A percentile compares a stretch with the other conserved stretches of the same genome.
Conservation (phyloP, 2,329 filamentous ascomycete species). For the Fusarium tuaranense region DNA sequence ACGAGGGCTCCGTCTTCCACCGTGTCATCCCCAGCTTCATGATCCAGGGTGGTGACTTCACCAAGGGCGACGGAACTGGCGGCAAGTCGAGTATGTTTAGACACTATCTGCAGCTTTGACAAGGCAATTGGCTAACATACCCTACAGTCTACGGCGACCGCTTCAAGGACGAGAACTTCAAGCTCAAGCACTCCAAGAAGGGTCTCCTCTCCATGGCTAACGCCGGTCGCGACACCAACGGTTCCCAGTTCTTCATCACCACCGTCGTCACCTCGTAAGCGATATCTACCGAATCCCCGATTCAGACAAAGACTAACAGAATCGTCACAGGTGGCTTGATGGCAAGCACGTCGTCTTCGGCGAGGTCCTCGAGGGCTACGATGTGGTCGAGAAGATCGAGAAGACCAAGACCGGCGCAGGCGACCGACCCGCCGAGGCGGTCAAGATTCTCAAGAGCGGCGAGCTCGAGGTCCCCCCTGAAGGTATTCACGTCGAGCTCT, state of each 20-base stretch:
- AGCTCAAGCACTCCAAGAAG: slow-evolving; percentile 91
- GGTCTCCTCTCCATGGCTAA: slow-evolving; percentile 89
- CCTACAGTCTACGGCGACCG: slow-evolving; percentile 81
- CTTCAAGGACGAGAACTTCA: slow-evolving; percentile 94
- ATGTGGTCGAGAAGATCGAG: slow-evolving; percentile 84
- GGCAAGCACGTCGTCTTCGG: slow-evolving; percentile 89
- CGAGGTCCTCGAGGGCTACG: slow-evolving; percentile 88
- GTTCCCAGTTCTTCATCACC: slow-evolving; percentile 93
- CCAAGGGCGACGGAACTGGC: slow-evolving; percentile 82
- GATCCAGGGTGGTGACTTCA: slow-evolving; percentile 94
- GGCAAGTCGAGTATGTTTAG: slow-evolving; percentile 80
- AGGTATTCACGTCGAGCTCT: slow-evolving; percentile 95
- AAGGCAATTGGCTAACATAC: slow-evolving; percentile 34
- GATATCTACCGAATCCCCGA: neutral
- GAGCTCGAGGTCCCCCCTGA: slow-evolving; percentile 85
- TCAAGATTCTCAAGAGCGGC: slow-evolving; percentile 87
- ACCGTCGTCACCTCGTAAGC: slow-evolving; percentile 80
- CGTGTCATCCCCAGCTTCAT: slow-evolving; percentile 92
- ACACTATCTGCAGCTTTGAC: neutral
- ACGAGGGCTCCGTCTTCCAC: slow-evolving; percentile 86
- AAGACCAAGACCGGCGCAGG: slow-evolving; percentile 70
- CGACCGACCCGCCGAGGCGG: slow-evolving; percentile 75
- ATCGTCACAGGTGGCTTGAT: slow-evolving; percentile 76
- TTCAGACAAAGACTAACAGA: slow-evolving; percentile 9
- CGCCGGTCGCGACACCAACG: slow-evolving; percentile 86